Percentiles rank a stretch among this genome's conserved stretches.
phyloP scores from a whole-genome alignment of 345 rosid species.

The Sisymbrium irio region DNA sequence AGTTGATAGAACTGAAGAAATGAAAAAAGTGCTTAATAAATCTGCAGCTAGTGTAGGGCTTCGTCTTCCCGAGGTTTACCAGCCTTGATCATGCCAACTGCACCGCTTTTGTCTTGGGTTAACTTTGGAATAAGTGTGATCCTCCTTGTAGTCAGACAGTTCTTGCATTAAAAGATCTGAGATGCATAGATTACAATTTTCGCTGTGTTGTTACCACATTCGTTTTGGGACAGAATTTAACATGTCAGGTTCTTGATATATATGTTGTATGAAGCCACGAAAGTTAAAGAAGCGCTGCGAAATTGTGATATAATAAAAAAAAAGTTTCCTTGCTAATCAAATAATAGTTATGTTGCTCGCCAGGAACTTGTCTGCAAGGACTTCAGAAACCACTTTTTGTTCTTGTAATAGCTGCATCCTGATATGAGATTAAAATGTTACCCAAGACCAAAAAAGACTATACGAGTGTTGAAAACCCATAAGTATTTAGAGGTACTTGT shows the following conservation, averaged over 20 bases:
- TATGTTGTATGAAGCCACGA: constrained; percentile 5
- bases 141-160: neutral
- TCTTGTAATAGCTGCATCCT: neutral
- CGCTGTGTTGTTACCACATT: neutral
- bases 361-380: neutral
- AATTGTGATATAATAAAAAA: neutral
- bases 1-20: constrained; percentile 78
- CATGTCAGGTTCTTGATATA: neutral
- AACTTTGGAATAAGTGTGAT: neutral
- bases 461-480: neutral
- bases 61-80: constrained; percentile 77
- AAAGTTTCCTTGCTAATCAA: neutral
- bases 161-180: neutral
- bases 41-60: constrained; percentile 96
- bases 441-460: no score
- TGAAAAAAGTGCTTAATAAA: constrained; percentile 66
- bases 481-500: neutral
- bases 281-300: neutral
- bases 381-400: neutral
- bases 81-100: constrained; percentile 43
- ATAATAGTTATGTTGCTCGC: neutral
- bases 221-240: neutral
- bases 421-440: neutral
- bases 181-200: neutral
- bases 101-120: neutral